These are phyloP conservation scores for Rhodofomes roseus DNA, from an alignment of 1,284 basidiomycete species.

Conservation along the genomic window DNA sequence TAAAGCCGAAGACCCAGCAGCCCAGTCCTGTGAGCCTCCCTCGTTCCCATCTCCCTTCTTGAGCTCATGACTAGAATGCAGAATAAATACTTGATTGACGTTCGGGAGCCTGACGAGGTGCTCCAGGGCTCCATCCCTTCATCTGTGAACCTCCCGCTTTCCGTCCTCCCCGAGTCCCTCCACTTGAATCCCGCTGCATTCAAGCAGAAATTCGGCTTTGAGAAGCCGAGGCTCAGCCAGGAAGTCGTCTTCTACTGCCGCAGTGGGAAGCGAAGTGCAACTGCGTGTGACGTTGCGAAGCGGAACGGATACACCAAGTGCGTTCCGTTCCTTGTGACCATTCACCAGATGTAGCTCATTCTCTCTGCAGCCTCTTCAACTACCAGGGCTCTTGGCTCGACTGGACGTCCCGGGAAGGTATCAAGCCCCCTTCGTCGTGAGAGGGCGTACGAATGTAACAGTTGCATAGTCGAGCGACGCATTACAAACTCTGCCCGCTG, in stretches of 20 bases:
- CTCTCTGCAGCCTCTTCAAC: slow-evolving; percentile 64
- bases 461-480: background rate
- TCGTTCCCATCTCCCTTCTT: slow-evolving; percentile 10
- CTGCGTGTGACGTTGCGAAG: slow-evolving; percentile 82
- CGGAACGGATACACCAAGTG: slow-evolving; percentile 85
- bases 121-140: slow-evolving; percentile 94
- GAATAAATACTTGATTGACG: slow-evolving; percentile 87
- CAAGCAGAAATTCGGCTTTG: slow-evolving; percentile 74
- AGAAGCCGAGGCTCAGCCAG: slow-evolving; percentile 75
- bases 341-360: background rate
- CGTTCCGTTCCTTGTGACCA: slow-evolving; percentile 30
- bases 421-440: slow-evolving; percentile 13
- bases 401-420: slow-evolving; percentile 72
- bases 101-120: slow-evolving; percentile 92
- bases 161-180: slow-evolving; percentile 71
- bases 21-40: slow-evolving; percentile 69
- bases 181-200: slow-evolving; percentile 60
- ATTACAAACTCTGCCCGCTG: background rate
- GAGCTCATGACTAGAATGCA: slow-evolving; percentile 27
- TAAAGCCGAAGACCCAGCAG: slow-evolving; percentile 79
- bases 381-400: slow-evolving; percentile 94
- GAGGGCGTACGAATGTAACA: background rate
- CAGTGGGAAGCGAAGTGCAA: slow-evolving; percentile 82
- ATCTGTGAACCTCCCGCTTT: slow-evolving; percentile 90
- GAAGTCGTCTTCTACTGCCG: slow-evolving; percentile 94